phyloP scores from a whole-genome alignment of 1,284 basidiomycete genomes.

The Ceratobasidium sp. region DNA sequence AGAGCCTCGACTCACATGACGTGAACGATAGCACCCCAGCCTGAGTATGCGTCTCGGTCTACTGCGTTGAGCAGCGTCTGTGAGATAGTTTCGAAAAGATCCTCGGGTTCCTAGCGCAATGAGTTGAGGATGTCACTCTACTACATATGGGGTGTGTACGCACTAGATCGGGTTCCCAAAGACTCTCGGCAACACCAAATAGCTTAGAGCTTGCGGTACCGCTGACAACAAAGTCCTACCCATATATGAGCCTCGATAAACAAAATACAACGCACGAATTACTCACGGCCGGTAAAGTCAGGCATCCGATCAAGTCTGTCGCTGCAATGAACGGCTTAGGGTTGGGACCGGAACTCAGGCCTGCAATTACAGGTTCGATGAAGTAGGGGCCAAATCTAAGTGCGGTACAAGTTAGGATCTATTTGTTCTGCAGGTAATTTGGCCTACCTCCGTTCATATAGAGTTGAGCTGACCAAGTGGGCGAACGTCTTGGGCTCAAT shows the following conservation, averaged over 20 bases:
- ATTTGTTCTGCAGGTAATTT: background rate
- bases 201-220: constrained; percentile 95
- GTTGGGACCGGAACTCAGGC: constrained; percentile 81
- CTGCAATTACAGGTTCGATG: constrained; percentile 97
- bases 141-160: constrained; percentile 49
- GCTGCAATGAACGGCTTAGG: constrained; percentile 96
- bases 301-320: constrained; percentile 96
- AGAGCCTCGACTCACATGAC: constrained; percentile 80
- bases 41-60: constrained; percentile 96
- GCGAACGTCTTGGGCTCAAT: constrained; percentile 98
- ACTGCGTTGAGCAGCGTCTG: constrained; percentile 96
- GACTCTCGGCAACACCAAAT: constrained; percentile 96
- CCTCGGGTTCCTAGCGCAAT: constrained; percentile 80
- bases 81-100: constrained; percentile 98
- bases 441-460: constrained; percentile 88
- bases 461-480: constrained; percentile 95
- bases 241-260: background rate
- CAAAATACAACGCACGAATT: constrained; percentile 56
- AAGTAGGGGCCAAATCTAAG: constrained; percentile 92
- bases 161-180: constrained; percentile 96
- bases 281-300: constrained; percentile 80
- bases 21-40: constrained; percentile 97
- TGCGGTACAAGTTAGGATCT: background rate
- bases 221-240: constrained; percentile 93
- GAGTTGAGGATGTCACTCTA: background rate